Evolutionary conservation across 2,329 filamentous ascomycete genomes (phyloP), one percentile per base, ranked within the genome.

Genomic region (Sporothrix brunneoviolacea): DNA sequence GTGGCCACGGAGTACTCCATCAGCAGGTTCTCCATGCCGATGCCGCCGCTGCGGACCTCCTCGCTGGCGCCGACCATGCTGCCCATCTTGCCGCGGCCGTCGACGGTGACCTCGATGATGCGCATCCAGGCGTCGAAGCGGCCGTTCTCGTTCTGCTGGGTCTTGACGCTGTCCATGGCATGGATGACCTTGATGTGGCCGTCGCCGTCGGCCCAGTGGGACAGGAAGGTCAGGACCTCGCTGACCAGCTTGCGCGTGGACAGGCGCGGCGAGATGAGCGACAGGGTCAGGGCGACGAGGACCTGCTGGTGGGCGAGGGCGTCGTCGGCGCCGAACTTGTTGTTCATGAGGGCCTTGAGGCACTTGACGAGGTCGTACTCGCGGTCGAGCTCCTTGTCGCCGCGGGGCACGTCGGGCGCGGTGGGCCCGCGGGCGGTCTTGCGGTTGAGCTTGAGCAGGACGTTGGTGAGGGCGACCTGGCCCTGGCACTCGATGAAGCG

Each of bases 1-100:
- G 91, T 95, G 30, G 91, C 88, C 43, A 97, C 88, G 35, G 91
- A 91, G 64, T 98, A 98, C 76, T 98, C 93, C 93, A 98, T 97
- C 48, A 98, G 78, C 62, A 96, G 75, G 68, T 97, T 97, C 77
- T 98, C 93, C 84, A 97, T 95, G 65, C 93, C 93, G 62, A 96
- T 94, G 57, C 93, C 93, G 57, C 93, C 93, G 61, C 88, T 95
- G 59, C 93, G 86, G 53, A 95, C 84, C 71, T 98, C 93, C 62
- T 97, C 93, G 62, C 90, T 96, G 28, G 93, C 93, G 57, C 93
- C 93, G 24, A 98, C 93, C 60, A 97, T 75, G 70, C 91, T 96
- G 61, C 93, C 93, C 90, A 98, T 96, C 77, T 97, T 98, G 61
- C 93, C 93, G 62, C 93, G 86, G 35, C 93, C 93, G 68, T 97